A percentile compares a stretch with the other conserved stretches of the same genome.
These are phyloP conservation scores for Rhizophagus sp. DNA, from an alignment of 192 early-diverging fungal genomes.

Conservation along the genomic window DNA sequence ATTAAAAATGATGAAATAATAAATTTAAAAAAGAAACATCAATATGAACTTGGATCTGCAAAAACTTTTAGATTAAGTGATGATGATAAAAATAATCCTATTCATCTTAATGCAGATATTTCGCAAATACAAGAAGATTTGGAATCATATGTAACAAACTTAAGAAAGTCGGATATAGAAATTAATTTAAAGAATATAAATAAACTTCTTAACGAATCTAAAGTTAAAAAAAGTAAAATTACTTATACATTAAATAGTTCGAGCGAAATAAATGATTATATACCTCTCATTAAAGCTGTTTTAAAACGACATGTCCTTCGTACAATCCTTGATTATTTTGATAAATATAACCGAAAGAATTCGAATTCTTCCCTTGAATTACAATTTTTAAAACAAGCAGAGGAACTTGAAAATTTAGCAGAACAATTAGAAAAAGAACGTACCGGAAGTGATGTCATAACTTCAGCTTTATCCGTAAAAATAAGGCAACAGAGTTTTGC, in stretches of 20 bases:
- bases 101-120: not conserved
- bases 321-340: not conserved
- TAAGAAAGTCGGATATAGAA: not conserved
- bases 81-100: not conserved
- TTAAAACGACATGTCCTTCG: not conserved
- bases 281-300: not conserved
- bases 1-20: too few species aligned
- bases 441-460: not conserved
- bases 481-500: not conserved
- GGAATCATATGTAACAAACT: not conserved
- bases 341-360: too few species aligned
- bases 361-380: not conserved
- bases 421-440: not conserved
- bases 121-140: not conserved
- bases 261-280: too few species aligned
- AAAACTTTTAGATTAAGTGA: not conserved
- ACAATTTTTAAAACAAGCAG: not conserved
- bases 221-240: not conserved
- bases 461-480: not conserved
- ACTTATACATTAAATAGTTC: too few species aligned
- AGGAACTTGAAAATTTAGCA: not conserved
- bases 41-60: too few species aligned
- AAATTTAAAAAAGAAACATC: too few species aligned
- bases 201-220: not conserved
- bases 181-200: not conserved